Evolutionary conservation across 495 filamentous ascomycete species (phyloP).

Genomic region (Hyaloscypha hepaticicola): DNA sequence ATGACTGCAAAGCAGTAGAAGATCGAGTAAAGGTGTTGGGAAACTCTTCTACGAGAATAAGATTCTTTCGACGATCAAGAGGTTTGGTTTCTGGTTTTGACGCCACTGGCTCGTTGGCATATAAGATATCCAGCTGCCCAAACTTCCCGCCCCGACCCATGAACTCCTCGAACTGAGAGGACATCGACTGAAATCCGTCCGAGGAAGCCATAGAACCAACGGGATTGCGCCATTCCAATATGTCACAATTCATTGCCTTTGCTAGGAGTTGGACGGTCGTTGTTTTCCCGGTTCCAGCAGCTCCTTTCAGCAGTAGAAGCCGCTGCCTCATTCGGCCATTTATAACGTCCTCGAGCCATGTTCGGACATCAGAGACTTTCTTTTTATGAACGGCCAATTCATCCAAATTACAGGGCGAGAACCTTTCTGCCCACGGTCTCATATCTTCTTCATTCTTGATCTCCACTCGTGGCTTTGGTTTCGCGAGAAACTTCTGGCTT

Average conservation of each 20-base stretch:
- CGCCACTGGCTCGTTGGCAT: slow-evolving; percentile 30
- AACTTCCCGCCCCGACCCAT: slow-evolving; percentile 75
- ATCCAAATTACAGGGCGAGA: slow-evolving; percentile 66
- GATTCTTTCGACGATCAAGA: slow-evolving; percentile 40
- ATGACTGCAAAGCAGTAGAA: slow-evolving; percentile 65
- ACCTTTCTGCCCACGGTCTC: slow-evolving; percentile 86
- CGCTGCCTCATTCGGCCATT: slow-evolving; percentile 61
- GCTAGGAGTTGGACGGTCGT: slow-evolving; percentile 78
- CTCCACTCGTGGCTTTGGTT: slow-evolving; percentile 18
- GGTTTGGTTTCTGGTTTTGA: slow-evolving; percentile 35
- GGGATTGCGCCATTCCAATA: slow-evolving; percentile 92
- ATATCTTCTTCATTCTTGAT: slow-evolving; percentile 38
- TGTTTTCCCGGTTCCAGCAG: slow-evolving; percentile 93
- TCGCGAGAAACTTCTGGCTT: slow-evolving; percentile 42
- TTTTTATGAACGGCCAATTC: slow-evolving; percentile 91
- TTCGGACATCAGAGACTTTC: slow-evolving; percentile 83
- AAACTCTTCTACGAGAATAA: slow-evolving; percentile 93
- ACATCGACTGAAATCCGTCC: slow-evolving; percentile 61
- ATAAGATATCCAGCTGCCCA: slow-evolving; percentile 65
- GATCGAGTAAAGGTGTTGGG: slow-evolving; percentile 75
- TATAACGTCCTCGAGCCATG: slow-evolving; percentile 76
- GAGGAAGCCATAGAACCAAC: slow-evolving; percentile 53
- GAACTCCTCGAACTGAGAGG: slow-evolving; percentile 87
- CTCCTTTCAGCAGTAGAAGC: slow-evolving; percentile 81
- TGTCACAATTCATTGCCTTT: slow-evolving; percentile 63